Evolutionary conservation across 495 filamentous ascomycete genomes (phyloP), one percentile per base, ranked within the genome.

Genomic region (Chaetomium cochliodes): DNA sequence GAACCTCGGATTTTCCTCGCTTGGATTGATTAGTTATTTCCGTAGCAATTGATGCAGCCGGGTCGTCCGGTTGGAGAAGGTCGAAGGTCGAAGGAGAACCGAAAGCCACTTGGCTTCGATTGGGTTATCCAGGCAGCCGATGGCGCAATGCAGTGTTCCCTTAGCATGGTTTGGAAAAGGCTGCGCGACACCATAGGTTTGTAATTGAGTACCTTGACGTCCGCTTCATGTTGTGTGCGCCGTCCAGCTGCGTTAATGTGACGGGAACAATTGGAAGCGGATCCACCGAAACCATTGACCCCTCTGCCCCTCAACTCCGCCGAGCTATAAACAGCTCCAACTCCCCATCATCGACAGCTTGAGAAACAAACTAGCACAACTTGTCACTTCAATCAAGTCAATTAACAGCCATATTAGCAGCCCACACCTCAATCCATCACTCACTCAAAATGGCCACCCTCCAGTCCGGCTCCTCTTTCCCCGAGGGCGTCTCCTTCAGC

Each of bases 381-480:
- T 20, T 23, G 23, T 23, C 23, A 52, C 9, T 37, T 8, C 15
- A 1, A 6, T 9, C 22, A 23, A 1, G 20, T 15, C 18, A 53
- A 0, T 37, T 1, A 57, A 23, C 54, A 23, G 23, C 54, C 41
- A 25, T n/a, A 23, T 3, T 22, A 25, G 1, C 22, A 28, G 1
- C 11, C 11, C 2, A 42, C 22, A 5, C 37, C 37, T 8, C 33
- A 23, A 20, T 30, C 13, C 12, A 26, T 41, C 0, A 11, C 33
- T 54, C 7, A 57, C 53, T 23, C 69, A 85, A 71, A 75, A 92
- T 92, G 91, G 76, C 90, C 77, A 79, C 81, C 67, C 84, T 93
- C 77, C 87, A 91, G 71, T 81, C 85, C 70, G 93, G 92, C 73
- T 90, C 96, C 74, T 82, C 81, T 74, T 96, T 98, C 83, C 93